phyloP scores from a whole-genome alignment of 1,284 basidiomycete species.

The Xerocomus amazonicus region DNA sequence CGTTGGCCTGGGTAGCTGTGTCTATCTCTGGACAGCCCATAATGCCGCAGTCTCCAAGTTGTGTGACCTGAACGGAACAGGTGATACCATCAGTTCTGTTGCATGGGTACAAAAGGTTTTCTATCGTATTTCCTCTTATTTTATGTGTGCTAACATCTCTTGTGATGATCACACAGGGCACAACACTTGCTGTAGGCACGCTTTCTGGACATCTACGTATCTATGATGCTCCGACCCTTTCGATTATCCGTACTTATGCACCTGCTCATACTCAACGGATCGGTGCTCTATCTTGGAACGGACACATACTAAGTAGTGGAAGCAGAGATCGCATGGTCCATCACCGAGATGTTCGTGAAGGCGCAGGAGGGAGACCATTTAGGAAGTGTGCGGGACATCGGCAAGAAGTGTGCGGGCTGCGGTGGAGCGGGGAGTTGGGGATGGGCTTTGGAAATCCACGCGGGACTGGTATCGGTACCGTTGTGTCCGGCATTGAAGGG shows the following conservation, averaged over 20 bases:
- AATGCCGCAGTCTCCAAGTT: conserved; percentile 90
- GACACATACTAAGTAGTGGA: conserved; percentile 84
- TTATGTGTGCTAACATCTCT: conserved; percentile 1
- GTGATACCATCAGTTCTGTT: conserved; percentile 79
- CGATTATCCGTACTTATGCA: conserved; percentile 81
- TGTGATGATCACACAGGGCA: conserved; percentile 49
- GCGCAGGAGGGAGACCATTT: conserved; percentile 63
- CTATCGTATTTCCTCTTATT: background rate
- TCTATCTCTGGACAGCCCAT: conserved; percentile 96
- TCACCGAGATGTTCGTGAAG: conserved; percentile 87
- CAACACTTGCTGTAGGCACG: conserved; percentile 90
- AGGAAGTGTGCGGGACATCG: conserved; percentile 79
- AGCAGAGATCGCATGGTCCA: conserved; percentile 89
- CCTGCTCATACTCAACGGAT: conserved; percentile 87
- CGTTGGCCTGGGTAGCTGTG: conserved; percentile 88
- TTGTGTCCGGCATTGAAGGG: conserved; percentile 13
- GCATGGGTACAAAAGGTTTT: conserved; percentile 88
- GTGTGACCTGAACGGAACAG: conserved; percentile 67
- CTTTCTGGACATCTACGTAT: conserved; percentile 86
- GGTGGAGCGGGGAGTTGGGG: conserved; percentile 66
- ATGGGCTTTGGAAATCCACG: conserved; percentile 28
- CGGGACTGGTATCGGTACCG: conserved; percentile 14
- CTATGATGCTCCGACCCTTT: conserved; percentile 86
- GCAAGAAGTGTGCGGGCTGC: conserved; percentile 95
- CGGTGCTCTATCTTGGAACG: conserved; percentile 93